phyloP scores from a whole-genome alignment of 2,329 filamentous ascomycete species.

The Claviceps sorghi region DNA sequence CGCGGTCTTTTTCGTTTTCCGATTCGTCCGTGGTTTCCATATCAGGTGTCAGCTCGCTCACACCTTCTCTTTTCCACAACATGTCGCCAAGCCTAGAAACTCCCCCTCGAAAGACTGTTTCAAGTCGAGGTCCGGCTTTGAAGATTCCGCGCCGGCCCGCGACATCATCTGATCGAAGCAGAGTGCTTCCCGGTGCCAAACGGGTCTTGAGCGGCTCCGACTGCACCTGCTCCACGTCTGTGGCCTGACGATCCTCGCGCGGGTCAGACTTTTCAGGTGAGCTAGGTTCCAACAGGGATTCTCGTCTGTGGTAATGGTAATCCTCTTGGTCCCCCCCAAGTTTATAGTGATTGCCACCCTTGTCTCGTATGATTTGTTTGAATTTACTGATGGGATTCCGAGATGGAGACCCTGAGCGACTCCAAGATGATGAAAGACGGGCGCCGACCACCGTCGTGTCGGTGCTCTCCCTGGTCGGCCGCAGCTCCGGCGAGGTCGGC shows the following conservation, averaged over 20 bases:
- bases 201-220: constrained; percentile 19
- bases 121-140: constrained; percentile 55
- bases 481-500: constrained; percentile 39
- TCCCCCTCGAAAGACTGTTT: constrained; percentile 50
- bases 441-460: constrained; percentile 42
- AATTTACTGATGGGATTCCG: constrained; percentile 44
- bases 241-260: constrained; percentile 14
- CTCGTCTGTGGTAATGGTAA: constrained; percentile 11
- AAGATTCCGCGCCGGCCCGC: constrained; percentile 49
- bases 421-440: constrained; percentile 48
- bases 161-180: constrained; percentile 21
- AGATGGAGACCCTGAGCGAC: constrained; percentile 47
- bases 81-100: constrained; percentile 43
- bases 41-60: constrained; percentile 21
- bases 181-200: constrained; percentile 34
- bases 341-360: constrained; percentile 26
- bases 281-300: constrained; percentile 14
- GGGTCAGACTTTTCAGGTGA: constrained; percentile 12
- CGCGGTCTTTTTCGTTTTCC: constrained; percentile 28
- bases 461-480: constrained; percentile 28
- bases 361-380: constrained; percentile 41
- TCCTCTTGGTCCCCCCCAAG: constrained; percentile 22
- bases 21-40: constrained; percentile 33
- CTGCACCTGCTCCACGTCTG: constrained; percentile 15
- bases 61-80: constrained; percentile 38